Evolutionary conservation across 441 rosid genomes (phyloP).

Genomic region (Jatropha multifida): DNA sequence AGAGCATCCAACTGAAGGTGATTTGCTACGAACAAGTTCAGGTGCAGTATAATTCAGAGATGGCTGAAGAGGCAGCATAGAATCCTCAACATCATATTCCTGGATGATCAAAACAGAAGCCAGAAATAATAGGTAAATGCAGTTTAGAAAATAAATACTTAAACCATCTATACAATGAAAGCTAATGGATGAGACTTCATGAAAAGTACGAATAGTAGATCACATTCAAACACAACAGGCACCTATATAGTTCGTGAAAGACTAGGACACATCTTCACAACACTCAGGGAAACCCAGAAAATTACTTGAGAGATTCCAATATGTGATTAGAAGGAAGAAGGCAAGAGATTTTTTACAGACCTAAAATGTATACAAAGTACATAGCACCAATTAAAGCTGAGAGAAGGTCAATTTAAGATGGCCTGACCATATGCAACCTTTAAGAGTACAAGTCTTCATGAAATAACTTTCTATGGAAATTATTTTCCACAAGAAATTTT

Average conservation of each 20-base stretch:
- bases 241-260: background rate
- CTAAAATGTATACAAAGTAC: background rate
- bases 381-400: background rate
- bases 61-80: constrained; percentile 89
- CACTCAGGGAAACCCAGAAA: background rate
- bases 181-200: background rate
- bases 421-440: constrained; percentile 1
- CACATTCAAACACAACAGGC: constrained; percentile 5
- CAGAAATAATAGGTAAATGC: constrained; percentile 1
- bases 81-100: constrained; percentile 98
- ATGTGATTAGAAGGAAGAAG: background rate
- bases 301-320: background rate
- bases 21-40: constrained; percentile 76
- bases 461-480: background rate
- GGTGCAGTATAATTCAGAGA: constrained; percentile 93
- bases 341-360: background rate
- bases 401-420: background rate
- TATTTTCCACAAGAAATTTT: background rate
- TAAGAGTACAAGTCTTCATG: background rate
- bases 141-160: background rate
- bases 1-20: constrained; percentile 60
- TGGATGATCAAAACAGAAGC: constrained; percentile 34
- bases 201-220: background rate
- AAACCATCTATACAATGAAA: constrained; percentile 1
- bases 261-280: background rate